Base-by-base conservation (phyloP, 345 rosid genomes). In the Schrenkiella parvula region DNA sequence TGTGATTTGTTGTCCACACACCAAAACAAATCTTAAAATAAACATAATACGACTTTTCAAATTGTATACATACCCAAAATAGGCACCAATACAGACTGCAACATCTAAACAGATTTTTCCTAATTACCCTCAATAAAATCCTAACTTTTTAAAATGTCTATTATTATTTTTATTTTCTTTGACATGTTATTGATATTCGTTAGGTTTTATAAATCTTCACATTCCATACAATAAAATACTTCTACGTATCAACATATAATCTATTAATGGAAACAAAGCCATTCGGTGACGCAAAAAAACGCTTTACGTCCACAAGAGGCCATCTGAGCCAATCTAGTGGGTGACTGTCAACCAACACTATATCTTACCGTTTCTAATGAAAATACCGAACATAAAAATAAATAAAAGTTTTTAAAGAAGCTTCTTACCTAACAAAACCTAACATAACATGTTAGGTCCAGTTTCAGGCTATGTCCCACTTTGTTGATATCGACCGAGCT, bases 401-500 rank as follows among this genome's bases (percentile, higher is more conserved):
- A 56, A 1, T 2, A 21, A 31, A 14, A 2, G 15, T 34, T 17
- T 29, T 34, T 2, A 56, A 14, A 47, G 72, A 73, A 74, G 35
- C 53, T 74, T 58, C 67, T 17, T 65, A 73, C 78, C 78, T 74
- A 74, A 74, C 72, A 37, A 37, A 66, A 73, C 72, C 72, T 57
- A 66, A 59, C 66, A 54, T 26, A 47, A 37, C 28, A 73, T 32
- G 65, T 73, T 72, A 54, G 71, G 77, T 72, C 15, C 47, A 47
- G 67, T 10, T 57, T 57, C 67, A 73, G 67, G 52, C 38, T 3
- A 66, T 74, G 72, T 51, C 61, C 78, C 67, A 74, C 78, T 66
- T 19, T 56, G 61, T 50, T 48, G 78, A 68, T 39, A 57, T 48
- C 44, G 3, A 74, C 61, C 9, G 1, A 55, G 41, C 65, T 65